Evolutionary conservation across 805 yeast species (phyloP), one percentile per base, ranked within the genome.

Genomic region (Zygosaccharomyces bailii): DNA sequence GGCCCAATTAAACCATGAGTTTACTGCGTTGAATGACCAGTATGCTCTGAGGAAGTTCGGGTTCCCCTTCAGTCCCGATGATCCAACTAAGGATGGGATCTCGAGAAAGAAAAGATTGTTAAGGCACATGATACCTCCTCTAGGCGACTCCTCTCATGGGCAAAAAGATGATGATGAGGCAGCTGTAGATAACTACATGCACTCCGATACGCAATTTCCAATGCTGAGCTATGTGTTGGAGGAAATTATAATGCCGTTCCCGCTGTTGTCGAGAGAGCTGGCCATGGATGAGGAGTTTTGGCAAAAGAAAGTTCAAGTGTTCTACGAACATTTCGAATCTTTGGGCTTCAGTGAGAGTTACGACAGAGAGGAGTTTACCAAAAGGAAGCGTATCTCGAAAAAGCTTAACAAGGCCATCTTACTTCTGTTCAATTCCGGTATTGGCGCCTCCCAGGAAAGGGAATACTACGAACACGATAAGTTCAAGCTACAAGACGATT

Each of bases 231-330:
- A 75, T 65, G 75, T 87, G 49, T 80, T 90, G 60, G 62, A 71
- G 39, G 69, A 78, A 34, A 83, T 82, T 48, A 63, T 90, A 2
- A 70, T 73, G 42, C 77, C 83, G 1, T 84, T 91, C 54, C 98
- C 99, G 0, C 82, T 89, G 57, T 69, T 93, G 24, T 64, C 80
- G 1, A 54, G 57, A 27, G 57, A 66, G 19, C 43, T 61, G 36
- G 61, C 65, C 0, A 66, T 73, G 32, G 73, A 76, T 34, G 74
- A 75, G 34, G 78, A 79, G 40, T 86, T 91, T 57, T 91, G 97
- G 96, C 78, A 78, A 40, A 72, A 69, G 36, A 82, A 83, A 38
- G 81, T 89, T 0, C 96, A 90, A 65, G 81, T 82, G 19, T 87
- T 90, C 57, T 77, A 84, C 57, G 95, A 89, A 59, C 76, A 82